Evolutionary conservation across 2,329 filamentous ascomycete species (phyloP).

Genomic region (Exserohilum rostratum): DNA sequence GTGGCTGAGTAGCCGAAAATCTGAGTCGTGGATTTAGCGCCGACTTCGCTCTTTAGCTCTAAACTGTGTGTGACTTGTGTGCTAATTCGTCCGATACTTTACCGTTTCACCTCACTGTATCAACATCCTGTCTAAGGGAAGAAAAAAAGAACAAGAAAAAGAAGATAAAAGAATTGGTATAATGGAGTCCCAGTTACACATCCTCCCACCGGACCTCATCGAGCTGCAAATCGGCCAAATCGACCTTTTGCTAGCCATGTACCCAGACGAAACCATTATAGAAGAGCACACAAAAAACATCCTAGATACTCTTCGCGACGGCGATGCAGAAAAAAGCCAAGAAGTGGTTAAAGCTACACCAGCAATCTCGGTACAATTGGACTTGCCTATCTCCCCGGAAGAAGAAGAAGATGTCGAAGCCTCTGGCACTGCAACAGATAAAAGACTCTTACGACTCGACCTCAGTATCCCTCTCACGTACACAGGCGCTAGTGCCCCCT

Average conservation of each 20-base stretch:
- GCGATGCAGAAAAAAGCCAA: neutral
- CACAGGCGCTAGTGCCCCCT: conserved; percentile 4
- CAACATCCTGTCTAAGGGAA: too few relatives aligned
- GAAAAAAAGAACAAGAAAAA: neutral
- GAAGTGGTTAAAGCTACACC: conserved; percentile 7
- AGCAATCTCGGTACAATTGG: conserved; percentile 16
- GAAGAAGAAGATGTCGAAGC: neutral
- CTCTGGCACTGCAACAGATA: neutral
- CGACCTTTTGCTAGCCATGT: conserved; percentile 39
- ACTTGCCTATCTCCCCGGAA: conserved; percentile 13
- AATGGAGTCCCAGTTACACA: conserved; percentile 15
- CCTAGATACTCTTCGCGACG: conserved; percentile 20
- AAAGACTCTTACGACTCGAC: conserved; percentile 21
- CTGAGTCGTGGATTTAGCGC: conserved; percentile 2
- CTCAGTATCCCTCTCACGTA: conserved; percentile 28
- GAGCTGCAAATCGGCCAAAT: conserved; percentile 39
- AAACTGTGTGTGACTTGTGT: too few relatives aligned
- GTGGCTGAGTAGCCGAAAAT: conserved; percentile 15
- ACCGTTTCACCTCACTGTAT: too few relatives aligned
- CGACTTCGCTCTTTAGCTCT: conserved; percentile 3
- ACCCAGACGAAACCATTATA: conserved; percentile 28
- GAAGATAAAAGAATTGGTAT: too few relatives aligned
- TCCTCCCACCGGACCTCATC: conserved; percentile 30
- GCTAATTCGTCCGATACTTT: neutral
- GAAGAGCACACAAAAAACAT: conserved; percentile 8